Conservation (phyloP, 805 yeast species). For the Nakazawaea wyomingensis region DNA sequence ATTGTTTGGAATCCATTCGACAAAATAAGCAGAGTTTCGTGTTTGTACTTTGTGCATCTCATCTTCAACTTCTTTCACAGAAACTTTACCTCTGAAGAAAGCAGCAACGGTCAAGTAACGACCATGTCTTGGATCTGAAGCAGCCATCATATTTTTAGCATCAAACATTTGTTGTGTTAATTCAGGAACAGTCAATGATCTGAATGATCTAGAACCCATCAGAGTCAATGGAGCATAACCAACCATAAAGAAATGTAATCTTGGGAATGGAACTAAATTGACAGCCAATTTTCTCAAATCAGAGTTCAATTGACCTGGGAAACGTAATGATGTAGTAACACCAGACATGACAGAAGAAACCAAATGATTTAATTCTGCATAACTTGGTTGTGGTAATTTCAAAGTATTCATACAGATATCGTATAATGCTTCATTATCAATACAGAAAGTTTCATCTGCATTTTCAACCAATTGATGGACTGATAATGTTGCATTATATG, state of each 20-base stretch:
- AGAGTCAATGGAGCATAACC: conserved; percentile 92
- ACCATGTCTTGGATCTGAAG: conserved; percentile 86
- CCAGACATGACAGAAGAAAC: conserved; percentile 94
- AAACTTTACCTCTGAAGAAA: conserved; percentile 89
- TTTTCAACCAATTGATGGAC: conserved; percentile 87
- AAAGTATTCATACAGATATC: conserved; percentile 84
- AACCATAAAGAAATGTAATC: conserved; percentile 92
- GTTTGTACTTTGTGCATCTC: conserved; percentile 83
- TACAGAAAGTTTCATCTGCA: conserved; percentile 91
- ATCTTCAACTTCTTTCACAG: conserved; percentile 91
- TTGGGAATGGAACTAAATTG: conserved; percentile 90
- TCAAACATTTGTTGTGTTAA: conserved; percentile 92
- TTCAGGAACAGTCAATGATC: conserved; percentile 83
- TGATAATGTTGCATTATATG: conserved; percentile 88
- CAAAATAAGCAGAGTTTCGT: conserved; percentile 77
- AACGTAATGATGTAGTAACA: conserved; percentile 88
- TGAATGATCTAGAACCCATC: conserved; percentile 72
- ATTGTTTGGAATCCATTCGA: conserved; percentile 95
- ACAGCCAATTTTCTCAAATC: conserved; percentile 92
- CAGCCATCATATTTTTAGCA: conserved; percentile 93
- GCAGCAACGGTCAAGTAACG: conserved; percentile 91
- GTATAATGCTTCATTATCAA: conserved; percentile 90
- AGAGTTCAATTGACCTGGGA: conserved; percentile 92
- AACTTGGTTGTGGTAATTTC: conserved; percentile 73
- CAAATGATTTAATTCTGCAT: conserved; percentile 72